Conservation (phyloP, 352 stramenopile genomes). For the Phytophthora sansomeana region DNA sequence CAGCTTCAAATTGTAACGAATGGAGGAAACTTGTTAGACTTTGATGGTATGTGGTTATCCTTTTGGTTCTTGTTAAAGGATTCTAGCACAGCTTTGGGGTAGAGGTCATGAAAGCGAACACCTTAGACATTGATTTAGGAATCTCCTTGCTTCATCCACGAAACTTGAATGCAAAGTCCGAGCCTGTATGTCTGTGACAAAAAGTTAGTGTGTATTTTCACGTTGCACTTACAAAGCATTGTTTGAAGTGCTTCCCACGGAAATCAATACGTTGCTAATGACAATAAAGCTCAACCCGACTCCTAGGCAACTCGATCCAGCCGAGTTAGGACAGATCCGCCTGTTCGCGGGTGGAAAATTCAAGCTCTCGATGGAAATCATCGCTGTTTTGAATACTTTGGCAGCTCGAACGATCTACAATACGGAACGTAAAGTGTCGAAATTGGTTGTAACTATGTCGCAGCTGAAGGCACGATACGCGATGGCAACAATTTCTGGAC, state of each 20-base stretch:
- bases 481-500: constrained; percentile 1
- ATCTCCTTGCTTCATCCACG: not conserved
- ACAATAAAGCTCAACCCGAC: not conserved
- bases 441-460: not conserved
- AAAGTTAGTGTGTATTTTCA: not conserved
- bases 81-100: no score
- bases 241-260: not conserved
- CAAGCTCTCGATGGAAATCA: not conserved
- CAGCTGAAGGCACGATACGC: not conserved
- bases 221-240: not conserved
- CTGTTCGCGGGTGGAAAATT: constrained; percentile 1
- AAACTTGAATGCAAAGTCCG: constrained; percentile 7
- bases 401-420: not conserved
- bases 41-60: no score
- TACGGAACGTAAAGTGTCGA: not conserved
- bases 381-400: not conserved
- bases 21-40: no score
- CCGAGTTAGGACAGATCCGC: not conserved
- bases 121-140: no score
- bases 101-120: no score
- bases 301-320: not conserved
- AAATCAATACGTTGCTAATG: not conserved
- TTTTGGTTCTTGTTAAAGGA: no score
- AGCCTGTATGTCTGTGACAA: not conserved
- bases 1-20: no score